phyloP scores from a whole-genome alignment of 352 stramenopile species.

The Phytophthora vignae region DNA sequence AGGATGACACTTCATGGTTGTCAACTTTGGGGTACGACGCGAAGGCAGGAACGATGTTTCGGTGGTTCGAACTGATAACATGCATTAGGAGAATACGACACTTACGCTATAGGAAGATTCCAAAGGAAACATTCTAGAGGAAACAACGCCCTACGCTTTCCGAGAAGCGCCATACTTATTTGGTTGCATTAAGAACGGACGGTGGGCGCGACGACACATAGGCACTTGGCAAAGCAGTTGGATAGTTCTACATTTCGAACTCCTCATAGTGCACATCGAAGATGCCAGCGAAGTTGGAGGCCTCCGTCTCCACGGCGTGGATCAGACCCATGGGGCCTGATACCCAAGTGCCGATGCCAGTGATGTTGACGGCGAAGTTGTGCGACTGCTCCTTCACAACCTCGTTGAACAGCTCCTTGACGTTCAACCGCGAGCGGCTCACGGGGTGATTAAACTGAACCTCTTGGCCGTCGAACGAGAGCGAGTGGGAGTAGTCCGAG shows the following conservation, averaged over 20 bases:
- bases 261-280: slow-evolving; percentile 91
- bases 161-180: slow-evolving; percentile 38
- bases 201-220: slow-evolving; percentile 36
- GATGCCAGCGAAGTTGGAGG: slow-evolving; percentile 81
- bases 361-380: slow-evolving; percentile 86
- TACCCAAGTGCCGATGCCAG: slow-evolving; percentile 83
- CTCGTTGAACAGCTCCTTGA: slow-evolving; percentile 80
- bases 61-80: neutral
- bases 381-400: slow-evolving; percentile 88
- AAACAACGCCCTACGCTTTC: slow-evolving; percentile 14
- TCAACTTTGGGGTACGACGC: no score
- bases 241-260: slow-evolving; percentile 86
- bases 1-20: no score
- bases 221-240: slow-evolving; percentile 29
- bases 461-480: slow-evolving; percentile 82
- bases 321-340: slow-evolving; percentile 86
- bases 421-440: slow-evolving; percentile 71
- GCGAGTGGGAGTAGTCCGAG: slow-evolving; percentile 77
- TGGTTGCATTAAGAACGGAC: slow-evolving; percentile 33
- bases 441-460: slow-evolving; percentile 82
- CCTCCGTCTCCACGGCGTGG: slow-evolving; percentile 77
- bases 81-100: neutral
- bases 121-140: slow-evolving; percentile 3
- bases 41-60: neutral
- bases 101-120: neutral